Evolutionary conservation across 805 yeast species (phyloP), one percentile per base, ranked within the genome.

Genomic region (Yamadazyma endophytica): DNA sequence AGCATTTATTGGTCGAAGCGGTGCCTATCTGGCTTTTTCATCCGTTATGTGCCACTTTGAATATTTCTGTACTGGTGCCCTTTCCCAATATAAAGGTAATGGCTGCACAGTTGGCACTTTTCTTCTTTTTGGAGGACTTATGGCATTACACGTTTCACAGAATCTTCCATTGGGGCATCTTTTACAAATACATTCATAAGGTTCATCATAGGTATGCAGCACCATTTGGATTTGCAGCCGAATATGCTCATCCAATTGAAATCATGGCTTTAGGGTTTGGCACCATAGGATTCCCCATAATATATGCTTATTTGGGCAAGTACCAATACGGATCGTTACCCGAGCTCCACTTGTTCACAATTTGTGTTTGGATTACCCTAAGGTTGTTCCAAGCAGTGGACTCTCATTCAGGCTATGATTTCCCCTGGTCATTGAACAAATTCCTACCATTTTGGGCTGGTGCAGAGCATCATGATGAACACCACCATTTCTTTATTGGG

Each of bases 81-180:
- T 88, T 90, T 73, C 97, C 97, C 30, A 52, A 75, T 9, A 47
- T 65, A 52, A 59, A 61, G 33, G 74, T 74, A 19, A 78, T 85
- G 61, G 56, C 64, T 15, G 49, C 64, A 32, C 97, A 90, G 59
- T 72, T 89, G 36, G 70, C 75, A 13, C 47, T 86, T 11, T 86
- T 90, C 64, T 90, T 90, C 58, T 71, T 85, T 26, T 59, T 83
- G 42, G 98, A 90, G 64, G 98, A 90, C 56, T 69, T 85, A 42
- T 92, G 97, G 97, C 98, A 90, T 63, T 90, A 90, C 70, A 83
- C 92, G 83, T 81, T 83, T 56, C 98, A 90, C 63, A 79, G 97
- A 51, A 73, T 80, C 22, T 79, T 90, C 60, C 98, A 90, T 60
- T 75, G 79, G 56, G 95, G 95, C 33, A 72, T 77, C 39, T 84